Base-by-base conservation (phyloP, 805 yeast species). In the Cyberlindnera galapagoensis region DNA sequence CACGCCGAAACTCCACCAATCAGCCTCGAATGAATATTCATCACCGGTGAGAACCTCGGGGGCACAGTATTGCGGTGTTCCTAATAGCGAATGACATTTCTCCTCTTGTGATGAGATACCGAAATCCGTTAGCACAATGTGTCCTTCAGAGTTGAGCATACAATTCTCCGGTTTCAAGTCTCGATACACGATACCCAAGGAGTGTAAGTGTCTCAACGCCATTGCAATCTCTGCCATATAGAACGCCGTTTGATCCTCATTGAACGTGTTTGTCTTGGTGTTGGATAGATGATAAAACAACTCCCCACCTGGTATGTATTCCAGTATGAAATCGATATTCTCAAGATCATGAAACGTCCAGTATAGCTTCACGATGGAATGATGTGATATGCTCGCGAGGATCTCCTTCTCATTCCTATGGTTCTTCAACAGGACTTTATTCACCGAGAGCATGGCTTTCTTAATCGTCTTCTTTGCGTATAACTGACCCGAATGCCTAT, bases 1-100 rank as follows among this genome's bases (percentile, higher is more conserved):
- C 12, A 92, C 79, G 0, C 95, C 96, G 24, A 86, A 60, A 0
- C 94, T 82, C 87, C 95, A 86, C 90, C 95, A 85, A 53, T 86
- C 96, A 24, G 87, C 94, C 28, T 75, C 69, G 33, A 73, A 80
- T 42, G 81, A 85, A 54, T 86, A 87, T 13, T 73, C 70, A 44
- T 77, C 71, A n/a, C 95, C 95, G 35, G 67, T 71, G 21, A 87
- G 60, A 10, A 87, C 80, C 53, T 86, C 96, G 3, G 96, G 96
- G 0, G 95, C 95, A 69, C 84, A 44, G 26, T 63, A 59, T 34
- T 69, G 69, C 5, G 64, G 71, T 4, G 70, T 61, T 17, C 69
- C 66, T 22, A 63, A 50, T 31, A 69, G 49, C 0, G 74, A 56
- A 34, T 62, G 58, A 16, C 60, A 46, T 6, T 51, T 54, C 21